phyloP scores from a whole-genome alignment of 2,329 filamentous ascomycete genomes.

The Paraphaeosphaeria minitans region DNA sequence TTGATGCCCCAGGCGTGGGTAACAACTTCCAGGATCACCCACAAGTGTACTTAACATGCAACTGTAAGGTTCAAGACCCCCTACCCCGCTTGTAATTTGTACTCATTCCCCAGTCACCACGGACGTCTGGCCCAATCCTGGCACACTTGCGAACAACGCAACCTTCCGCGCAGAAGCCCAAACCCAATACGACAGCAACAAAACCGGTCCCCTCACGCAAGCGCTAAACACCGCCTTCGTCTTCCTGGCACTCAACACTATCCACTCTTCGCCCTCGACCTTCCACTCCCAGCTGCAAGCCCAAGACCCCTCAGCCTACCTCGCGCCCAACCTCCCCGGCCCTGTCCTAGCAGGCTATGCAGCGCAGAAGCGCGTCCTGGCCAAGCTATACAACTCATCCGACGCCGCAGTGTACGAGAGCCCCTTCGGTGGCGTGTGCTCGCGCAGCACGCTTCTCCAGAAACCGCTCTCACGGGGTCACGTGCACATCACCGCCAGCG shows the following conservation, averaged over 20 bases:
- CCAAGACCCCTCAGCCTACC: not conserved
- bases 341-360: constrained; percentile 1
- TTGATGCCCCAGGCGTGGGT: constrained; percentile 36
- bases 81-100: not conserved
- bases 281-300: constrained; percentile 6
- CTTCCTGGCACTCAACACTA: constrained; percentile 25
- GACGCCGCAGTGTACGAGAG: constrained; percentile 41
- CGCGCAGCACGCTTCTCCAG: constrained; percentile 24
- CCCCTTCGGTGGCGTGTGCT: constrained; percentile 15
- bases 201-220: constrained; percentile 35
- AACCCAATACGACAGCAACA: constrained; percentile 32
- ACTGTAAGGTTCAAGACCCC: constrained; percentile 20
- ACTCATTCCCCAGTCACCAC: constrained; percentile 16
- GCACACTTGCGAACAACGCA: constrained; percentile 27
- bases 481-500: constrained; percentile 42
- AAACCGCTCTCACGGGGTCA: constrained; percentile 42
- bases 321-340: not conserved
- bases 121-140: constrained; percentile 24
- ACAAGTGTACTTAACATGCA: constrained; percentile 27
- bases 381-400: constrained; percentile 24
- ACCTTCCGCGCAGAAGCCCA: constrained; percentile 33
- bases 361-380: constrained; percentile 15
- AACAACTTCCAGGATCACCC: constrained; percentile 43
- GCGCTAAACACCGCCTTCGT: constrained; percentile 31
- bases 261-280: constrained; percentile 23